Conservation (phyloP, 208 protist species). For the Acanthamoeba sp. region DNA sequence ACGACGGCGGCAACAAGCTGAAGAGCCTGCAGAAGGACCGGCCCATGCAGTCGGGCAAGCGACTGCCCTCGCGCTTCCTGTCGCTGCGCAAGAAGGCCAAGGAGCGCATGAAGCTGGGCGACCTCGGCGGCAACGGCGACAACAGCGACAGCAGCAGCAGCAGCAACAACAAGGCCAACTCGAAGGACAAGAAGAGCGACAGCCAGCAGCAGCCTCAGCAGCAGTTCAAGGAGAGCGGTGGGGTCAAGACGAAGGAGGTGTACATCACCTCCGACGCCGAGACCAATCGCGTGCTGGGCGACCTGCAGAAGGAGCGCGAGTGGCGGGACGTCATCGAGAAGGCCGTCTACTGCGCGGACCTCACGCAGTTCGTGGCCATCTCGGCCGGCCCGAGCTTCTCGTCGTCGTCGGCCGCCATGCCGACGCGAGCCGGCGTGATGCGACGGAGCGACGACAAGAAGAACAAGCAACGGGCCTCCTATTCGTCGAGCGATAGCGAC, state of each 20-base stretch:
- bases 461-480: not conserved
- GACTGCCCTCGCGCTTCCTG: conserved; percentile 6
- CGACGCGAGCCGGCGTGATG: not conserved
- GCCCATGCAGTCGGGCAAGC: conserved; percentile 12
- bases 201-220: not conserved
- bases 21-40: conserved; percentile 56
- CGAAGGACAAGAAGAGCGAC: not conserved
- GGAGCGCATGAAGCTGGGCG: not conserved
- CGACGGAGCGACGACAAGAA: not conserved
- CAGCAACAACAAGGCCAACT: not conserved
- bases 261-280: conserved; percentile 5
- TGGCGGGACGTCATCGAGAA: conserved; percentile 1
- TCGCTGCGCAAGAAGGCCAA: conserved; percentile 5
- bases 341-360: conserved; percentile 28
- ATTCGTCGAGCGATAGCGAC: not conserved
- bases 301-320: not conserved
- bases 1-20: not conserved
- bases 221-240: not conserved
- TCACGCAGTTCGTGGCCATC: not conserved
- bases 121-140: not conserved
- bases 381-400: not conserved
- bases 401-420: not conserved
- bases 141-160: not conserved
- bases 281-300: conserved; percentile 4
- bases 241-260: not conserved